Evolutionary conservation across 2,329 filamentous ascomycete species (phyloP).

Genomic region (Coniochaeta sp.): DNA sequence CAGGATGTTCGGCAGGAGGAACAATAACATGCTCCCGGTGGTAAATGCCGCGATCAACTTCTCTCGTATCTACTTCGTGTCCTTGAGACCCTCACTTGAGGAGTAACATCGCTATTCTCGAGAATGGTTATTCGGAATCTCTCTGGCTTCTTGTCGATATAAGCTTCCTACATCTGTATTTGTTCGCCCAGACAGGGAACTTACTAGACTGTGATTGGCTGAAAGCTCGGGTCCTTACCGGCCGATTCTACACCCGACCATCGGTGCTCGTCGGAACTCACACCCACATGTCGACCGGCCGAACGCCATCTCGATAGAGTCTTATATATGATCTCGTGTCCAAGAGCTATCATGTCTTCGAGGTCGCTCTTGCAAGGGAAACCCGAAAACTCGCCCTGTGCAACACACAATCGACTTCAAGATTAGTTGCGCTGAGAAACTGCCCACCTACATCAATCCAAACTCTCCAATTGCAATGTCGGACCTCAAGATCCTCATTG

Average conservation of each 20-base stretch:
- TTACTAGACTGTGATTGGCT: not conserved
- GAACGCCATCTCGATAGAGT: not conserved
- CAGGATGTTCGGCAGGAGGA: not conserved
- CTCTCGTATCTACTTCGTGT: too few species aligned
- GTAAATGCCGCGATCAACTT: too few species aligned
- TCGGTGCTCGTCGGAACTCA: not conserved
- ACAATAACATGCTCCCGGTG: not conserved
- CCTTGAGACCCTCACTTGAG: too few species aligned
- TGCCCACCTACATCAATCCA: not conserved
- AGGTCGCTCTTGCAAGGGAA: not conserved
- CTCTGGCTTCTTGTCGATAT: too few species aligned
- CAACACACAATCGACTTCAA: not conserved
- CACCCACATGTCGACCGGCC: not conserved
- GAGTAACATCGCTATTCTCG: too few species aligned
- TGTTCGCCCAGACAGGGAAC: too few species aligned
- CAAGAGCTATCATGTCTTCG: not conserved
- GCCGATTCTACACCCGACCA: not conserved
- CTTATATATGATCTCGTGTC: not conserved
- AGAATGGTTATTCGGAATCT: too few species aligned
- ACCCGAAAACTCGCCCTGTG: not conserved
- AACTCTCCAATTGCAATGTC: conserved; percentile 8
- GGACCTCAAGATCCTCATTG: conserved; percentile 23
- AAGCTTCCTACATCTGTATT: too few species aligned
- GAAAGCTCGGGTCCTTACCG: not conserved
- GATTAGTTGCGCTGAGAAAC: not conserved